Base-by-base conservation (phyloP, 2,329 filamentous ascomycete genomes). In the Penicillium sp. region DNA sequence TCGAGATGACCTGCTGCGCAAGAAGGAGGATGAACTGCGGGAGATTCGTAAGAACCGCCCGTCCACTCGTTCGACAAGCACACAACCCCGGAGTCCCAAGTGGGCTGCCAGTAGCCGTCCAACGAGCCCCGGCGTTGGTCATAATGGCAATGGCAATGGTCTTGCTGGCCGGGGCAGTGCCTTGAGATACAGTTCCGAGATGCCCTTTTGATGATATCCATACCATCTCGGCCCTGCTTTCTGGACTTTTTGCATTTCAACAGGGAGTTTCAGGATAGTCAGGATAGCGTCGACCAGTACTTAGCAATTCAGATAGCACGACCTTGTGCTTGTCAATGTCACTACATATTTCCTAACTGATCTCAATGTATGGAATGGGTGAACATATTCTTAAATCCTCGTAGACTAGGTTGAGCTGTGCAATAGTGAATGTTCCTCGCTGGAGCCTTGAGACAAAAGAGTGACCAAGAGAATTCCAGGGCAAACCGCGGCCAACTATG, bases 1-100 rank as follows among this genome's bases (percentile, higher is more conserved):
- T 1, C 74, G 78, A 13, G 79, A 82, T 30, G 72, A 76, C 19
- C 60, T 81, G 15, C 65, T 82, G 12, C 76, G 71, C 49, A 75
- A 71, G 55, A 78, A 81, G 53, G 79, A 82, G 56, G 80, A 82
- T 17, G 80, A 82, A 61, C 69, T 81, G 45, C 76, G 77, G 13
- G 76, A 78, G 19, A 71, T 82, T 56, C 79, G 77, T 63, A 81
- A 78, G 60, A 80, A 80, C 56, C 76, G 78, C 0, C 78, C 78
- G 2, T 76, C 76, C 1, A 80, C 78, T 38, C 73, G 78, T 19
- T 78, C 78, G 2, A 80, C 78, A 0, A 80, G 78, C 58, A 77
- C 76, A 17, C 77, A 79, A 58, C 78, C 78, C 9, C 73, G 78
- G 56, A 80, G 78, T 47, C 78, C 78, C 5, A 80, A 79, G 54